phyloP scores from a whole-genome alignment of 2,329 filamentous ascomycete genomes.

The Torrubiellomyces zombiae region DNA sequence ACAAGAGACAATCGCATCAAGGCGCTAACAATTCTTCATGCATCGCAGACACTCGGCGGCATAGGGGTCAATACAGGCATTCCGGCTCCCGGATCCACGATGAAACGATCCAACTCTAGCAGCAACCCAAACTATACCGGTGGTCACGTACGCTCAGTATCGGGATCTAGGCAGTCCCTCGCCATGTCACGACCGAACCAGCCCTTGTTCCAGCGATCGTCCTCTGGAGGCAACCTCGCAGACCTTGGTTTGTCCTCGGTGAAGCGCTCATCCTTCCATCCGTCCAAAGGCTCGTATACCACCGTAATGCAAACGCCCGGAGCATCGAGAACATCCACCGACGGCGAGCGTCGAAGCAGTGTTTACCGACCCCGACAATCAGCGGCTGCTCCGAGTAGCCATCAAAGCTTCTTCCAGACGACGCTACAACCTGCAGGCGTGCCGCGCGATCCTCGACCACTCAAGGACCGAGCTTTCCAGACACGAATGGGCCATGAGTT shows the following conservation, averaged over 20 bases:
- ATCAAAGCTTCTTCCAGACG: conserved; percentile 91
- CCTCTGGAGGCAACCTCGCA: conserved; percentile 64
- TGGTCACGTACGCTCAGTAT: conserved; percentile 67
- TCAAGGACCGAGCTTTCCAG: conserved; percentile 69
- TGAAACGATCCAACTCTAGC: conserved; percentile 74
- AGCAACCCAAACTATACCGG: conserved; percentile 48
- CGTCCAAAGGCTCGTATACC: conserved; percentile 39
- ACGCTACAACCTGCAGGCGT: conserved; percentile 67
- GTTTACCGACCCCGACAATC: conserved; percentile 60
- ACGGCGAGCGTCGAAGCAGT: conserved; percentile 58
- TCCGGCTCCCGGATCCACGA: conserved; percentile 77
- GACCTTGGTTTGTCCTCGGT: conserved; percentile 71
- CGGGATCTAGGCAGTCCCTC: conserved; percentile 71
- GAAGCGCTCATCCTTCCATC: conserved; percentile 66
- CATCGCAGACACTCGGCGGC: conserved; percentile 60
- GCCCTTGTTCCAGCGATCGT: conserved; percentile 71
- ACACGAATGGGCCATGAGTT: conserved; percentile 74
- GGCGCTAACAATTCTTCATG: conserved; percentile 1
- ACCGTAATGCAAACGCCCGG: conserved; percentile 31
- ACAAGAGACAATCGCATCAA: conserved; percentile 7
- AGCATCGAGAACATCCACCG: conserved; percentile 30
- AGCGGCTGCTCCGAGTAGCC: conserved; percentile 39
- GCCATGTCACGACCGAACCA: conserved; percentile 71
- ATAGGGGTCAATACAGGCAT: conserved; percentile 72
- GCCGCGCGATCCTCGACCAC: conserved; percentile 69